A percentile compares a stretch with the other conserved stretches of the same genome.
phyloP scores from a whole-genome alignment of 208 protist genomes.

The Porcisia hertigi region DNA sequence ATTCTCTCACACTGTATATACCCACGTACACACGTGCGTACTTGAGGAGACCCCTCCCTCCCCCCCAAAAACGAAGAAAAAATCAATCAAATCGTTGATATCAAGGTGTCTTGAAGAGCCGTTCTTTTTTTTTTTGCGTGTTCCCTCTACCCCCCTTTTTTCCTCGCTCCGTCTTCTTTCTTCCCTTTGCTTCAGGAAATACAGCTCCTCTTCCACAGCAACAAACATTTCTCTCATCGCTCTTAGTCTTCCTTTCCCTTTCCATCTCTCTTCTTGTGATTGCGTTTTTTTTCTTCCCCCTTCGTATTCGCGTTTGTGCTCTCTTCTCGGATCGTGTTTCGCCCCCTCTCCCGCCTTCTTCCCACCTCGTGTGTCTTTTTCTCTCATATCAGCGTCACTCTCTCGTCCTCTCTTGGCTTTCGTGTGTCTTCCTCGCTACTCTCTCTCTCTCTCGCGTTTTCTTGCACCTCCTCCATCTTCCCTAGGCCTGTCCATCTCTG shows the following conservation, averaged over 20 bases:
- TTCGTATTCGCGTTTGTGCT: not conserved
- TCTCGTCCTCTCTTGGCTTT: not conserved
- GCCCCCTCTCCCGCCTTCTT: no score
- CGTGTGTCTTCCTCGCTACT: not conserved
- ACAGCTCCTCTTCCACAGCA: not conserved
- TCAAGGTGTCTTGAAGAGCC: not conserved
- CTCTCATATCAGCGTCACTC: no score
- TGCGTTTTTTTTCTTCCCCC: not conserved
- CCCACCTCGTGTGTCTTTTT: no score
- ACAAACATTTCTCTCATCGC: not conserved
- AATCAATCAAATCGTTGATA: not conserved
- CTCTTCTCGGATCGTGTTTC: no score
- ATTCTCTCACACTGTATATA: constrained; percentile 7
- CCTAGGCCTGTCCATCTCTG: not conserved
- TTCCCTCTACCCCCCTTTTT: not conserved
- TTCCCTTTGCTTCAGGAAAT: not conserved
- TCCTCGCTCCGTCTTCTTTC: not conserved
- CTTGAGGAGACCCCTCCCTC: no score
- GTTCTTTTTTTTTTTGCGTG: not conserved
- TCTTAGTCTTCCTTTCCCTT: constrained; percentile 7
- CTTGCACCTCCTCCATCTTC: not conserved
- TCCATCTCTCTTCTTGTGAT: not conserved
- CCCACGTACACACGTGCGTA: not conserved
- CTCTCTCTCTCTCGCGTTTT: not conserved
- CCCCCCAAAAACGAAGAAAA: not conserved